phyloP scores from a whole-genome alignment of 106 monocot species.

The Dendrobium chrysotoxum region DNA sequence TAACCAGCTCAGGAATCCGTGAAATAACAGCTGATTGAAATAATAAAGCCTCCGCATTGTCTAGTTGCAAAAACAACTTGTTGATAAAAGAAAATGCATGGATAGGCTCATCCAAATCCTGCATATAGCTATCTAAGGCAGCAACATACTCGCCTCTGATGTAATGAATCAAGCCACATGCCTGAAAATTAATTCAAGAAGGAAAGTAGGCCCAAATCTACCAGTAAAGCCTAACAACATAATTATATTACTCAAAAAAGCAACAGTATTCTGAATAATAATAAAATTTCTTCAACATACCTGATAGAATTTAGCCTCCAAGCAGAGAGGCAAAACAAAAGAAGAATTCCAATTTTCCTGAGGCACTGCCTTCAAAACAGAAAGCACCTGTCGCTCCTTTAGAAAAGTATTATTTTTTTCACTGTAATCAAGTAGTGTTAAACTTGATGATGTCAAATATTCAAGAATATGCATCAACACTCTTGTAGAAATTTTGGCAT shows the following conservation, averaged over 20 bases:
- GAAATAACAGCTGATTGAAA: constrained; percentile 56
- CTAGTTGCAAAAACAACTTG: constrained; percentile 45
- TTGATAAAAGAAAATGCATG: constrained; percentile 84
- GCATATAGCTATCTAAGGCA: constrained; percentile 92
- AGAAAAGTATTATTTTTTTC: constrained; percentile 21
- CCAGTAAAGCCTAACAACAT: not conserved
- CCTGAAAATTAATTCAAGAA: constrained; percentile 40
- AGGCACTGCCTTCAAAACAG: constrained; percentile 49
- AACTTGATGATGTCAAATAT: constrained; percentile 47
- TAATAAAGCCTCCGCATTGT: constrained; percentile 33
- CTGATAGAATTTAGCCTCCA: constrained; percentile 74
- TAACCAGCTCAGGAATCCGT: constrained; percentile 61
- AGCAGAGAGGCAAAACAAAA: constrained; percentile 58
- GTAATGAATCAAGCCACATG: constrained; percentile 75
- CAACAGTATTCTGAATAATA: not conserved
- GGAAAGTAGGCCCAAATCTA: not conserved
- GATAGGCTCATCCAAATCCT: constrained; percentile 64
- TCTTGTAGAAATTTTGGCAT: constrained; percentile 43
- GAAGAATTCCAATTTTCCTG: constrained; percentile 54
- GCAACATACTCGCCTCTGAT: constrained; percentile 44
- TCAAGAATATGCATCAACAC: constrained; percentile 75
- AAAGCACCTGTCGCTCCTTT: constrained; percentile 62
- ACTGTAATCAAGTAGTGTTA: constrained; percentile 5
- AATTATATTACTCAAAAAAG: not conserved
- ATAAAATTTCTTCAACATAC: constrained; percentile 18